Base-by-base conservation (phyloP, 805 yeast species). In the Metschnikowia chrysomelidarum region DNA sequence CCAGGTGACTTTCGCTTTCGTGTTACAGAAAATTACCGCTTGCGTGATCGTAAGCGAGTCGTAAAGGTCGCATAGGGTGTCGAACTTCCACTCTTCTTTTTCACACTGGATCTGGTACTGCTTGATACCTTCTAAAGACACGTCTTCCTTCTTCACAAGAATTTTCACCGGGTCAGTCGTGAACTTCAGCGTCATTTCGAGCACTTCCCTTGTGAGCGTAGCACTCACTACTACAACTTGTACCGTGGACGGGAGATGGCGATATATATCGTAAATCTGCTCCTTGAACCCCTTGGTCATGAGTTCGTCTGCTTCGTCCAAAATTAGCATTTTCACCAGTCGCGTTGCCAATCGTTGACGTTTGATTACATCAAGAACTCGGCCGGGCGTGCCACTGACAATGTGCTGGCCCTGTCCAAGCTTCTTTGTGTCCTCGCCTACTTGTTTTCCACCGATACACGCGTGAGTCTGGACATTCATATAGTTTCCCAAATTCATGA, bases 231-330 rank as follows among this genome's bases (percentile, higher is more conserved):
- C 79, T 46, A 93, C 98, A 48, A 88, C 96, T 67, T 93, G 98
- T 26, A 87, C 80, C 24, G 82, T 73, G 34, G 84, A 73, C 40
- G 98, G 97, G 50, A 93, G 72, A 50, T 76, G 72, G 56, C 82
- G 79, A 76, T 85, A 89, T 47, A 91, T 84, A 54, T 89, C 94
- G 71, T 87, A 87, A 51, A 93, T 91, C 69, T 89, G 96, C 57
- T 87, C 94, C 65, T 87, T 84, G 77, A 93, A 93, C 45, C 98
- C 98, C 47, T 87, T 82, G 32, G 91, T 78, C 53, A 93, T 71
- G 65, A 93, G 68, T 65, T 93, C 97, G 69, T 93, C 98, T 13
- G 98, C 98, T 67, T 93, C 98, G 65, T 93, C 98, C 53, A 93
- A 69, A 46, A 93, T 78, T 48, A 91, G 69, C 85, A 93, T 82